A percentile compares a stretch with the other conserved stretches of the same genome.
phyloP scores from a whole-genome alignment of 2,329 filamentous ascomycete genomes.

The Bipolaris sorokiniana region DNA sequence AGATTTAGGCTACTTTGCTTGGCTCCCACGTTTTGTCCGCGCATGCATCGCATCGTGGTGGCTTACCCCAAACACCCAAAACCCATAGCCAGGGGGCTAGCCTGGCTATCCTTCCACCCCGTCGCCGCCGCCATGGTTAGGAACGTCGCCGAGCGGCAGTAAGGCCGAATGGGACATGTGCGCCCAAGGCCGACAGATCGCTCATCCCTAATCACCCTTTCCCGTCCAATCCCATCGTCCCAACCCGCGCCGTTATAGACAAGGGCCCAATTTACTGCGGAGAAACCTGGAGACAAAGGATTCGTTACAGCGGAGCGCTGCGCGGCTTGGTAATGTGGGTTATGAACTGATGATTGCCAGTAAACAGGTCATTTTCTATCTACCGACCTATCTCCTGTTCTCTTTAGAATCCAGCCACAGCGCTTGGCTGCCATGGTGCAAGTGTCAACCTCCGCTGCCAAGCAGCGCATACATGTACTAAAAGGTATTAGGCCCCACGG shows the following conservation, averaged over 20 bases:
- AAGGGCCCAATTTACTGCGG: neutral
- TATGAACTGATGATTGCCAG: neutral
- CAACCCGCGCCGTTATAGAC: neutral
- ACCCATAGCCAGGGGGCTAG: neutral
- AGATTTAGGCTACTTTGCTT: neutral
- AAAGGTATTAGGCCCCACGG: too few relatives aligned
- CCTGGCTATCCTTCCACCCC: neutral
- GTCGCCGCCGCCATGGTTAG: neutral
- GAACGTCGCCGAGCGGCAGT: neutral
- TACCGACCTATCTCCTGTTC: neutral
- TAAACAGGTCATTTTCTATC: neutral
- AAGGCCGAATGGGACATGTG: neutral
- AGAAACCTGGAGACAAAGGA: slow-evolving; percentile 2
- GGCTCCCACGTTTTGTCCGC: neutral
- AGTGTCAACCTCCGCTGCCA: too few relatives aligned
- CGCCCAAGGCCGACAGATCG: neutral
- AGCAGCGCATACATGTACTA: neutral
- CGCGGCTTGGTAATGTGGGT: slow-evolving; percentile 2
- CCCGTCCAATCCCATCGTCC: neutral
- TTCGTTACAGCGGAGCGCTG: neutral
- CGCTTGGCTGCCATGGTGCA: neutral
- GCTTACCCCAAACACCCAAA: neutral
- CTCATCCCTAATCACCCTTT: neutral
- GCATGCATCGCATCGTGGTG: neutral
- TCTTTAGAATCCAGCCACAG: neutral